Conservation (phyloP, 805 yeast species). For the Ogataea henricii region DNA sequence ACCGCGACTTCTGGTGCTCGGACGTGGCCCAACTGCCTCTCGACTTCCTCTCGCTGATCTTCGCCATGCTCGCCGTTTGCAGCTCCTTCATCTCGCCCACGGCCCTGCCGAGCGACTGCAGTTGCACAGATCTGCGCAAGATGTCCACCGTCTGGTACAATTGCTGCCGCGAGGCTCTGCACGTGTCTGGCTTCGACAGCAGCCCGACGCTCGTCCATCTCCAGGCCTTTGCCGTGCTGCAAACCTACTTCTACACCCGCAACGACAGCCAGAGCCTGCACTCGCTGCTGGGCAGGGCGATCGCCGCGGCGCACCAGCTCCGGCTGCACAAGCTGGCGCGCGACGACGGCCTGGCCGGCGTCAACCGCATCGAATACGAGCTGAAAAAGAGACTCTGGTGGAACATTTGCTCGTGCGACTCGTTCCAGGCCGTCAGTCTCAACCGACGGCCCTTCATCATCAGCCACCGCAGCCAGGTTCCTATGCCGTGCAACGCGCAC, state of each 20-base stretch:
- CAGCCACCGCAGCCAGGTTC: slow-evolving; percentile 29
- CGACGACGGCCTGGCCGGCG: neutral
- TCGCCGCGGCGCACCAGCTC: slow-evolving; percentile 17
- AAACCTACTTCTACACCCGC: slow-evolving; percentile 16
- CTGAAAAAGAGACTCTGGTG: slow-evolving; percentile 34
- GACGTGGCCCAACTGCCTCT: neutral
- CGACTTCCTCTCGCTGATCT: slow-evolving; percentile 13
- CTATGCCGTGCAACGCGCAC: slow-evolving; percentile 36
- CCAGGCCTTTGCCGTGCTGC: slow-evolving; percentile 18
- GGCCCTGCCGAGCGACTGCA: neutral
- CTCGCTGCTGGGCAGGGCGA: slow-evolving; percentile 14
- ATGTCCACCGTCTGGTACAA: slow-evolving; percentile 18
- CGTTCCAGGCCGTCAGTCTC: slow-evolving; percentile 17
- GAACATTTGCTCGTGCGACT: slow-evolving; percentile 26
- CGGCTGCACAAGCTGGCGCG: slow-evolving; percentile 11
- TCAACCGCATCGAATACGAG: slow-evolving; percentile 23
- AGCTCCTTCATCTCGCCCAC: slow-evolving; percentile 11
- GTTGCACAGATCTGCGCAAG: slow-evolving; percentile 10
- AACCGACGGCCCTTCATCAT: slow-evolving; percentile 20
- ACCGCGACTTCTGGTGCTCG: slow-evolving; percentile 8
- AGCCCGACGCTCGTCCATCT: slow-evolving; percentile 16
- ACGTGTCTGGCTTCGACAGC: slow-evolving; percentile 11
- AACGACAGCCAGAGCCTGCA: slow-evolving; percentile 20
- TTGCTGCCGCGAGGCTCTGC: slow-evolving; percentile 15
- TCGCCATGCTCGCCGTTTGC: slow-evolving; percentile 15